A percentile compares a stretch with the other conserved stretches of the same genome.
Evolutionary conservation across 208 protist genomes (phyloP).

Genomic region (Acanthamoeba triangularis): DNA sequence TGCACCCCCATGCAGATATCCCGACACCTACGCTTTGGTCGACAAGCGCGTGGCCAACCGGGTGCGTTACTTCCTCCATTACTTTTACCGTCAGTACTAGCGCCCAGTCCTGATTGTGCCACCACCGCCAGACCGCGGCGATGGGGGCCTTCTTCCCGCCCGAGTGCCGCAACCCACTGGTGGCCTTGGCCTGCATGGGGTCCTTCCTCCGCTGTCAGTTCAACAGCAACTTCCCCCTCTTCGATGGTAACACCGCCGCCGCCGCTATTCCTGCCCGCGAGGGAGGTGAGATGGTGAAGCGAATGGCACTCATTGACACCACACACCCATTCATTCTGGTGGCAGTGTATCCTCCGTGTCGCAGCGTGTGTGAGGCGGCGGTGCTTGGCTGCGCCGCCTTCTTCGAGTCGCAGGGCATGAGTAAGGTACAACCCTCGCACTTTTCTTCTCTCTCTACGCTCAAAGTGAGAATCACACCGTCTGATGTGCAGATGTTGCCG

Average conservation of each 20-base stretch:
- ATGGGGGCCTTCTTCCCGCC: slow-evolving; percentile 54
- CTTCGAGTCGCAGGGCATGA: background rate
- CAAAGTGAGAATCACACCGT: too few relatives aligned
- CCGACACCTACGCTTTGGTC: too few relatives aligned
- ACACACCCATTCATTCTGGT: too few relatives aligned
- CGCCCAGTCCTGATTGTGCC: too few relatives aligned
- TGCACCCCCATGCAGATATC: too few relatives aligned
- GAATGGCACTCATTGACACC: background rate
- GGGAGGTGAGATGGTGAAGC: too few relatives aligned
- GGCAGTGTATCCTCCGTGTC: slow-evolving; percentile 23
- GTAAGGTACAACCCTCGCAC: background rate
- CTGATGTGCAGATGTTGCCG: background rate
- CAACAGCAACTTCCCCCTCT: background rate
- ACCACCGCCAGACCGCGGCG: background rate
- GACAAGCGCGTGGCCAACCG: too few relatives aligned
- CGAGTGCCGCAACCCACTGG: background rate
- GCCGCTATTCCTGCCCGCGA: too few relatives aligned
- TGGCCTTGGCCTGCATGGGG: slow-evolving; percentile 38
- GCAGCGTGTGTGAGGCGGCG: slow-evolving; percentile 12
- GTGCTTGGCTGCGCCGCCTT: background rate
- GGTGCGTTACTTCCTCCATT: too few relatives aligned
- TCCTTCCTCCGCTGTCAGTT: slow-evolving; percentile 17
- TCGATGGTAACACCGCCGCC: background rate
- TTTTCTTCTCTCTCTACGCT: too few relatives aligned
- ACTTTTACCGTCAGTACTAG: too few relatives aligned